phyloP scores from a whole-genome alignment of 2,329 filamentous ascomycete genomes.

The Colletotrichum liaoningense region DNA sequence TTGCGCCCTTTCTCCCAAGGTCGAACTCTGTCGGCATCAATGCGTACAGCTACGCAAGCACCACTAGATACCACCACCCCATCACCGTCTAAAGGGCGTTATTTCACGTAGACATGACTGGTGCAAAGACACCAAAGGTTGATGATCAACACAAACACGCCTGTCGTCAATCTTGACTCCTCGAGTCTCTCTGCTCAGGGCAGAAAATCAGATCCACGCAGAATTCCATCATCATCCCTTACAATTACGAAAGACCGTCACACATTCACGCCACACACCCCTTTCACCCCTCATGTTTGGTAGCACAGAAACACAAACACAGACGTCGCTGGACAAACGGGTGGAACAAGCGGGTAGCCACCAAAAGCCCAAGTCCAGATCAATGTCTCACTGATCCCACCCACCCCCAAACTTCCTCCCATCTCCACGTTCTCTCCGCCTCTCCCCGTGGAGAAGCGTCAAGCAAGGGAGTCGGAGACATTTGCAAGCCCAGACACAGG shows the following conservation, averaged over 20 bases:
- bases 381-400: no score
- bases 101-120: background rate
- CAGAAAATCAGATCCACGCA: background rate
- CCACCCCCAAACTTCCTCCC: no score
- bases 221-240: slow-evolving; percentile 7
- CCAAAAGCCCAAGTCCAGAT: background rate
- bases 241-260: background rate
- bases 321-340: background rate
- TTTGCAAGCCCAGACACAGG: background rate
- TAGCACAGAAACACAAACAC: background rate
- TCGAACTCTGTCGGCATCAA: no score
- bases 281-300: background rate
- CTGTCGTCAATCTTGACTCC: background rate
- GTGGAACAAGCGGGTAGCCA: background rate
- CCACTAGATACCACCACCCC: no score
- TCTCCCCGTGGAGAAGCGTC: background rate
- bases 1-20: no score
- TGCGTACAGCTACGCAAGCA: no score
- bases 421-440: background rate
- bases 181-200: background rate
- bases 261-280: background rate
- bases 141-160: background rate
- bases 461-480: background rate
- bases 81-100: background rate
- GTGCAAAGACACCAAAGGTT: background rate